Evolutionary conservation across 1,284 basidiomycete genomes (phyloP).

Genomic region (Boletellus sp.): DNA sequence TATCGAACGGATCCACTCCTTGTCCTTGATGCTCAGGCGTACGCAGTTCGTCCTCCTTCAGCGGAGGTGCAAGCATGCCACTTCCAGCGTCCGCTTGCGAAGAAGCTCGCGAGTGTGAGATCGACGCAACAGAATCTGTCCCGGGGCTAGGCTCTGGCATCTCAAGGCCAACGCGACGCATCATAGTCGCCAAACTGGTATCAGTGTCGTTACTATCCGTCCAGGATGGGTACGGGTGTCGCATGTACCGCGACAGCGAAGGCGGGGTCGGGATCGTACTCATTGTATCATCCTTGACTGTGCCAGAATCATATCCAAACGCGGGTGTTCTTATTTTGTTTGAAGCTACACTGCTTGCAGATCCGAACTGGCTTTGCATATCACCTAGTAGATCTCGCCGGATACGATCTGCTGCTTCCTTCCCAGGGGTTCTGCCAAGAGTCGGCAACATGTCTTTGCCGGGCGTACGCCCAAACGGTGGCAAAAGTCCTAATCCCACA

Average conservation of each 20-base stretch:
- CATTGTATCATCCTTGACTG: slow-evolving; percentile 51
- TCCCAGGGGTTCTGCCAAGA: slow-evolving; percentile 59
- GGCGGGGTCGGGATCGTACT: slow-evolving; percentile 65
- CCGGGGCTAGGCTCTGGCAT: slow-evolving; percentile 18
- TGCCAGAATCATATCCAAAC: slow-evolving; percentile 18
- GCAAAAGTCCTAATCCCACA: slow-evolving; percentile 47
- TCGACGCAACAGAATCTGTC: slow-evolving; percentile 12
- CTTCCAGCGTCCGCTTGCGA: slow-evolving; percentile 8
- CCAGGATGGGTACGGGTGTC: slow-evolving; percentile 33
- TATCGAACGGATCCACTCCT: slow-evolving; percentile 24
- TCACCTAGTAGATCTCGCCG: slow-evolving; percentile 57
- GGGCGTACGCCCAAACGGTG: slow-evolving; percentile 58
- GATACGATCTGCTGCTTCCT: slow-evolving; percentile 66
- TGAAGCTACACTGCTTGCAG: slow-evolving; percentile 11
- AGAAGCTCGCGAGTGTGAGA: slow-evolving; percentile 9
- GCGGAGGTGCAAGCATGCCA: background rate
- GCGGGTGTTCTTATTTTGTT: slow-evolving; percentile 26
- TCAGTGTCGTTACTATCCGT: slow-evolving; percentile 43
- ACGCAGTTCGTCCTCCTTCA: slow-evolving; percentile 6
- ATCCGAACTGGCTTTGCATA: slow-evolving; percentile 34
- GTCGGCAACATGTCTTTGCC: slow-evolving; percentile 51
- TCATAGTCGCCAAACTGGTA: slow-evolving; percentile 47
- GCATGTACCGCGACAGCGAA: slow-evolving; percentile 59
- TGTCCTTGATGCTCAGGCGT: slow-evolving; percentile 24
- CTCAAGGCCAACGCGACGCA: slow-evolving; percentile 48